Percentiles rank a stretch among this genome's conserved stretches.
Conservation (phyloP, 257 asterid genomes). For the Primulina huaijiensis region DNA sequence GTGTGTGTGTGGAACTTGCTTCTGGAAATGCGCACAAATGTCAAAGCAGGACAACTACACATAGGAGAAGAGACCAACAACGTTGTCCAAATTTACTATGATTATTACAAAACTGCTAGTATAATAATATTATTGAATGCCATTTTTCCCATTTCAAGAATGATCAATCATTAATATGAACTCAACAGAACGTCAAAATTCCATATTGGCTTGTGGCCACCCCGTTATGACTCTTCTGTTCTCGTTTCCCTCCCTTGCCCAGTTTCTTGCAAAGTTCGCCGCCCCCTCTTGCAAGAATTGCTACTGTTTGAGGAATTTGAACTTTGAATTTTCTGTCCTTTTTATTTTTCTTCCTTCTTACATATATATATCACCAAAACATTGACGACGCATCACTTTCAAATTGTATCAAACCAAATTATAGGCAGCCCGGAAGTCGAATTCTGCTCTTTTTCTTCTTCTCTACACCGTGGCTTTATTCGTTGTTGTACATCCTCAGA, state of each 20-base stretch:
- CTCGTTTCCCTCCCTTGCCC: neutral
- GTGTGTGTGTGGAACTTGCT: neutral
- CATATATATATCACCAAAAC: conserved; percentile 16
- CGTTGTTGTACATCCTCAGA: conserved; percentile 20
- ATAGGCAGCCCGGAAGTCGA: conserved; percentile 34
- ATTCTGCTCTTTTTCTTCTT: conserved; percentile 16
- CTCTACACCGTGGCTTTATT: conserved; percentile 20
- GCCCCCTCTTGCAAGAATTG: neutral
- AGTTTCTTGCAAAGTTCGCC: neutral
- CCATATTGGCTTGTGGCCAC: neutral
- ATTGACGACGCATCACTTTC: conserved; percentile 27
- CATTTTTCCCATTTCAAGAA: neutral
- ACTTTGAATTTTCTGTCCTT: conserved; percentile 43
- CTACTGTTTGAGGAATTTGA: conserved; percentile 29
- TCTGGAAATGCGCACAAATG: neutral
- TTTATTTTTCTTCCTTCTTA: neutral
- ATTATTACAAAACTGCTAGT: no score
- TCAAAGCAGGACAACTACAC: neutral
- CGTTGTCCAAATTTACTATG: neutral
- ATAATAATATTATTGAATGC: no score
- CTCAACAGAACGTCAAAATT: no score
- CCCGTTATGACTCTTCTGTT: neutral
- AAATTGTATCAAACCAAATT: conserved; percentile 29
- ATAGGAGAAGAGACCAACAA: neutral
- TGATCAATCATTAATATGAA: neutral